Evolutionary conservation across 805 yeast species (phyloP).

Genomic region (Jamesozyma piceae): DNA sequence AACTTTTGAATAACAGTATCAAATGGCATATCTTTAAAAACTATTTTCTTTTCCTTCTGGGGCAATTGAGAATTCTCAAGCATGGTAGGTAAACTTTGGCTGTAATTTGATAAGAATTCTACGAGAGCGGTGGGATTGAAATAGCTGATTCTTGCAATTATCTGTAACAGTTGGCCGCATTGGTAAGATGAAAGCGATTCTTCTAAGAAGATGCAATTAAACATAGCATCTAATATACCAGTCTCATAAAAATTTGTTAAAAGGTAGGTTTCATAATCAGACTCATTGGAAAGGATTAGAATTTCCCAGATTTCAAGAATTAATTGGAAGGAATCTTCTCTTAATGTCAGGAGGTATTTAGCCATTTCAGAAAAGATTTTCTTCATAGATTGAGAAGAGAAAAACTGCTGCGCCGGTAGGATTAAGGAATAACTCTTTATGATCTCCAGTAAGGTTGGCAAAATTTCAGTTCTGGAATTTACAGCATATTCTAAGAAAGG

Average conservation of each 20-base stretch:
- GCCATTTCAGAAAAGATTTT: constrained; percentile 41
- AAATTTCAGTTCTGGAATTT: constrained; percentile 61
- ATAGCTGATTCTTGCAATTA: constrained; percentile 32
- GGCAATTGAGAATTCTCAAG: constrained; percentile 18
- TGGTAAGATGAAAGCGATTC: constrained; percentile 27
- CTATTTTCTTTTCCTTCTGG: constrained; percentile 13
- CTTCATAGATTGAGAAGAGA: constrained; percentile 20
- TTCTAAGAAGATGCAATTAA: constrained; percentile 24
- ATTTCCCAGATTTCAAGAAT: constrained; percentile 35
- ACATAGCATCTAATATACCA: constrained; percentile 19
- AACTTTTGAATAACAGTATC: constrained; percentile 25
- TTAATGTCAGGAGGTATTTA: constrained; percentile 46
- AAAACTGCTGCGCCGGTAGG: constrained; percentile 33
- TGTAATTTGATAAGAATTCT: constrained; percentile 24
- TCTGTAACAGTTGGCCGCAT: constrained; percentile 29
- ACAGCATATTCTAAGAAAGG: constrained; percentile 50
- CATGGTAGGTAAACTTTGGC: constrained; percentile 15
- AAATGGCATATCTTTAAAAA: constrained; percentile 21
- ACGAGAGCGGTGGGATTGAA: constrained; percentile 28
- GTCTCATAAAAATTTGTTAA: constrained; percentile 22
- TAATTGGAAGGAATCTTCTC: constrained; percentile 57
- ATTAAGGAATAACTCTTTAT: constrained; percentile 52
- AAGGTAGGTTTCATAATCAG: constrained; percentile 16
- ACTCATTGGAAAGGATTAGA: constrained; percentile 19
- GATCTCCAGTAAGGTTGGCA: constrained; percentile 54